Percentiles rank a stretch among this genome's conserved stretches.
Evolutionary conservation across 148 eudicot species (phyloP).

Genomic region (Camellia lanceoleosa): DNA sequence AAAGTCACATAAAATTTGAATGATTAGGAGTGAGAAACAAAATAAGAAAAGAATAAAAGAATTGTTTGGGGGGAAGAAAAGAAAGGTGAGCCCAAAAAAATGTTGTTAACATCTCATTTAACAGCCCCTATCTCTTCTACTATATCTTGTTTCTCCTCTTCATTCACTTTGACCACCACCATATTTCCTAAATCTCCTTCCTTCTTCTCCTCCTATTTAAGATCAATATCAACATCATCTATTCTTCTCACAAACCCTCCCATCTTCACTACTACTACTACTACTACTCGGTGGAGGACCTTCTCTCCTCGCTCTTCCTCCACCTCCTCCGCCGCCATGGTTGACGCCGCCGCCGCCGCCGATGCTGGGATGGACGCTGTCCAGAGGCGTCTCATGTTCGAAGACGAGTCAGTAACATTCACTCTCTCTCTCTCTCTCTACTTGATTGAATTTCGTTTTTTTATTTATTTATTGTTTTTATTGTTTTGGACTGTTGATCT

Average conservation of each 20-base stretch:
- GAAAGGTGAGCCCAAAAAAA: too few species aligned
- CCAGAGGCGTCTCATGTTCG: constrained; percentile 84
- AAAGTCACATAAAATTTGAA: too few species aligned
- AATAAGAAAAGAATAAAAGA: too few species aligned
- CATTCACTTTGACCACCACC: neutral
- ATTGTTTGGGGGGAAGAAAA: too few species aligned
- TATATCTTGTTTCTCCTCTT: neutral
- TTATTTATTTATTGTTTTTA: too few species aligned
- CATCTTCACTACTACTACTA: neutral
- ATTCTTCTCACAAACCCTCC: neutral
- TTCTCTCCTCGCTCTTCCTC: neutral
- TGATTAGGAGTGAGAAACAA: too few species aligned
- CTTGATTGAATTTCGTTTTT: too few species aligned
- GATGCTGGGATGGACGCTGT: constrained; percentile 84
- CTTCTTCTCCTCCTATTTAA: too few species aligned
- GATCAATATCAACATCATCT: too few species aligned
- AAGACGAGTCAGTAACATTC: constrained; percentile 61
- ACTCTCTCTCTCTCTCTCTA: too few species aligned
- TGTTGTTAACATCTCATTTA: neutral
- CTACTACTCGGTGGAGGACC: too few species aligned
- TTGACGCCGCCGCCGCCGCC: constrained; percentile 20
- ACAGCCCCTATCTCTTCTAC: neutral
- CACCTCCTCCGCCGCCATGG: neutral
- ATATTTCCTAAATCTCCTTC: neutral
- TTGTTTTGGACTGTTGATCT: neutral